phyloP scores from a whole-genome alignment of 257 asterid genomes.

The Solanum paucissectum region DNA sequence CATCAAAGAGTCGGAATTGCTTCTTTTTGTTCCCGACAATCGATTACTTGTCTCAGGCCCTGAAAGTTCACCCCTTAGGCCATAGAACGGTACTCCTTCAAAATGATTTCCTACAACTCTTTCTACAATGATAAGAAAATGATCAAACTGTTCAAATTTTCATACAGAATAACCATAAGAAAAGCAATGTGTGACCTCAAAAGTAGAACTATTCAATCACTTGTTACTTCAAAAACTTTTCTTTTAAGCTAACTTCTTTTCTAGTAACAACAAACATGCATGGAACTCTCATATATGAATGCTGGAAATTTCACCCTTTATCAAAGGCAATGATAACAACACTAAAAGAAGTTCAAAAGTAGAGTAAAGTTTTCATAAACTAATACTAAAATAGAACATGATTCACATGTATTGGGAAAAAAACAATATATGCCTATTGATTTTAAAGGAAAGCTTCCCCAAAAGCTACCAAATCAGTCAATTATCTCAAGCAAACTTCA shows the following conservation, averaged over 20 bases:
- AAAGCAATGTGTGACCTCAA: not conserved
- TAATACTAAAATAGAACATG: not conserved
- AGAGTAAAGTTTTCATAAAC: not conserved
- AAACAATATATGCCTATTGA: not conserved
- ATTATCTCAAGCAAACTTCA: not conserved
- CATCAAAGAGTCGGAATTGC: conserved; percentile 64
- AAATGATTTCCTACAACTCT: conserved; percentile 49
- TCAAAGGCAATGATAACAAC: not conserved
- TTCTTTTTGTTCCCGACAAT: conserved; percentile 55
- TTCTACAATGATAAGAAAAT: conserved; percentile 44
- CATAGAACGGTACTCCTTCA: conserved; percentile 72
- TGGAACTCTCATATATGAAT: not conserved
- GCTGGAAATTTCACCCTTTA: not conserved
- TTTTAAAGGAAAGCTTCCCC: not conserved
- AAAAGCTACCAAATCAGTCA: not conserved
- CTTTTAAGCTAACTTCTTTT: not conserved
- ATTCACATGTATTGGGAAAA: not conserved
- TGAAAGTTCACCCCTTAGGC: conserved; percentile 54
- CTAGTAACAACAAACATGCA: not conserved
- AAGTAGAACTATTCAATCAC: not conserved
- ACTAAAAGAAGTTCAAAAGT: not conserved
- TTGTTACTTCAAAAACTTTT: not conserved
- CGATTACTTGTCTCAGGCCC: conserved; percentile 47
- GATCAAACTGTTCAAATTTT: conserved; percentile 18
- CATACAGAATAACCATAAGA: not conserved